A percentile compares a stretch with the other conserved stretches of the same genome.
phyloP scores from a whole-genome alignment of 139 green algal genomes.

The Chlorella sp. region DNA sequence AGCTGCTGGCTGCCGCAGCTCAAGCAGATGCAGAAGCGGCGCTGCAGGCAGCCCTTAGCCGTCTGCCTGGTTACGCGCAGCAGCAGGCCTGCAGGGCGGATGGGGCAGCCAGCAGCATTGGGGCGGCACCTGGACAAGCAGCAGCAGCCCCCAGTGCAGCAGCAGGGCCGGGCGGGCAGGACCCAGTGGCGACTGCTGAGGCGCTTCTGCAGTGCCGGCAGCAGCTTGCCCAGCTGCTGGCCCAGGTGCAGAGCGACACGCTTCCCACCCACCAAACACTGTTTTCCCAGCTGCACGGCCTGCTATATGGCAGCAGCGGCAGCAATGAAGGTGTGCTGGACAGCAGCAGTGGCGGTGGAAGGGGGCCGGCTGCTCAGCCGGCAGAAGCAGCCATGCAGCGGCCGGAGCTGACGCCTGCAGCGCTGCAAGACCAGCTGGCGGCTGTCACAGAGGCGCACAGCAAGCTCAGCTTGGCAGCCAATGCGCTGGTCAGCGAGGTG shows the following conservation, averaged over 20 bases:
- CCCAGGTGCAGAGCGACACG: not conserved
- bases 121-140: not conserved
- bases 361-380: not conserved
- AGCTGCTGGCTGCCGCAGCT: not conserved
- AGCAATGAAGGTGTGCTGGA: not conserved
- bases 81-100: not conserved
- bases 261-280: not conserved
- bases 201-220: conserved; percentile 20
- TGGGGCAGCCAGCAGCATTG: not conserved
- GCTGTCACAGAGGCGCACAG: not conserved
- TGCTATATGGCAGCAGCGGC: conserved; percentile 3
- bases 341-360: not conserved
- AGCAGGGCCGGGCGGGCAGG: not conserved
- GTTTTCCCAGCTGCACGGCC: conserved; percentile 8
- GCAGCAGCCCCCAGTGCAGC: not conserved
- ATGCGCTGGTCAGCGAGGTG: not conserved
- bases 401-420: not conserved
- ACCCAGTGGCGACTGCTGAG: not conserved
- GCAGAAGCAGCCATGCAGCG: not conserved
- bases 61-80: conserved; percentile 19
- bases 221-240: not conserved
- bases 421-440: conserved; percentile 6
- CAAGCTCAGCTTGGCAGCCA: not conserved
- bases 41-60: conserved; percentile 33
- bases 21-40: not conserved